Conservation (phyloP, 108 stramenopile genomes). For the Poteriospumella lacustris region DNA sequence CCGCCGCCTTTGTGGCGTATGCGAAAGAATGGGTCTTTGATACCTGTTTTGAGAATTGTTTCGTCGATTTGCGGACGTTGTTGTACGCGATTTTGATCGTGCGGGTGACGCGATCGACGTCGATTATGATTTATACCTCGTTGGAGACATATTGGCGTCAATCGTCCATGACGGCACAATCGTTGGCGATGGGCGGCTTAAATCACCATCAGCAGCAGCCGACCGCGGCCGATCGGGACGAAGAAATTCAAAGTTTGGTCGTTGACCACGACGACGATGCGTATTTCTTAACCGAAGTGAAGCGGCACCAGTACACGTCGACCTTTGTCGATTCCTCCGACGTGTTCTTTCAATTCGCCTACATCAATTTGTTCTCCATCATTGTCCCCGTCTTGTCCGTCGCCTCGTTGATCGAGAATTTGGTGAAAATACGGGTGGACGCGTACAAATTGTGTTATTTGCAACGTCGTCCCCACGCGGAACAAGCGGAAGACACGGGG, state of each 20-base stretch:
- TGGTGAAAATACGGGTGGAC: neutral
- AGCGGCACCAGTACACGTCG: neutral
- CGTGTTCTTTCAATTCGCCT: neutral
- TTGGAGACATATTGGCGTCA: too few species aligned
- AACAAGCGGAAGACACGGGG: neutral
- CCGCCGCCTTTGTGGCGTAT: neutral
- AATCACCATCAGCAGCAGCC: too few species aligned
- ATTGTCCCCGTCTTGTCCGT: neutral
- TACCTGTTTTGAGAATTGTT: neutral
- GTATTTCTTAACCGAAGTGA: neutral
- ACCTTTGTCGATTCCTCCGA: neutral
- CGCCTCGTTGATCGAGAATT: neutral
- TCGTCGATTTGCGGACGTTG: neutral
- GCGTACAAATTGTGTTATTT: constrained; percentile 2
- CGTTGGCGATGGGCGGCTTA: too few species aligned
- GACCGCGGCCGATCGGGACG: too few species aligned
- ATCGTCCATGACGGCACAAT: too few species aligned
- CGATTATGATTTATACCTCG: too few species aligned
- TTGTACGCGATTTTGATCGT: neutral
- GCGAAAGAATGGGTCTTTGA: neutral
- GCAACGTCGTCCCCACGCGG: neutral
- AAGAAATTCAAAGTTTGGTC: neutral
- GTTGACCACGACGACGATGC: neutral
- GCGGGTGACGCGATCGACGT: neutral
- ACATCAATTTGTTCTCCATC: neutral